These are phyloP conservation scores for Aspergillus sclerotioniger DNA, from an alignment of 495 filamentous ascomycete species.

Conservation along the genomic window DNA sequence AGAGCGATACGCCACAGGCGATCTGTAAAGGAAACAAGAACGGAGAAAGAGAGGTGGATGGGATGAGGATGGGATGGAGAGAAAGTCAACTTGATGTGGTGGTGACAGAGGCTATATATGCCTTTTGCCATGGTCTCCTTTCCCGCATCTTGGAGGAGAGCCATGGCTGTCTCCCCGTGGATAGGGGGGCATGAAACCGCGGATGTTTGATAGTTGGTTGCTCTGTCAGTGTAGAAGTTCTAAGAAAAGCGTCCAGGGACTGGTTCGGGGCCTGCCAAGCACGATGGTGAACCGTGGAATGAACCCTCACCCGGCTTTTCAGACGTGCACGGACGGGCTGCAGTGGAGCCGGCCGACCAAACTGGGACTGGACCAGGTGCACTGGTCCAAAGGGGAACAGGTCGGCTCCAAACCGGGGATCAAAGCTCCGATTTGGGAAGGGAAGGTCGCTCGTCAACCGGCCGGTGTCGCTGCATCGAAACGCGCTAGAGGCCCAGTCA, in stretches of 20 bases:
- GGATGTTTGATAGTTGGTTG: not conserved
- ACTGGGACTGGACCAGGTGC: not conserved
- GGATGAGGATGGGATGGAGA: not conserved
- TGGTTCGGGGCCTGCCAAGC: not conserved
- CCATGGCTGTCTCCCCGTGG: not conserved
- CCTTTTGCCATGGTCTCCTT: not conserved
- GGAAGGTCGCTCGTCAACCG: not conserved
- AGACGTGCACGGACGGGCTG: not conserved
- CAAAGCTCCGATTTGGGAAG: not conserved
- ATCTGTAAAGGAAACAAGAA: slow-evolving; percentile 1
- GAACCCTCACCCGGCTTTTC: not conserved
- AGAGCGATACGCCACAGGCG: not conserved
- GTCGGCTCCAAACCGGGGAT: not conserved
- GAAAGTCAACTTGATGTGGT: not conserved
- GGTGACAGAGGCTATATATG: not conserved
- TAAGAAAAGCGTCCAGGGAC: not conserved
- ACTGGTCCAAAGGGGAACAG: not conserved
- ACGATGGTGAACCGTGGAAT: not conserved
- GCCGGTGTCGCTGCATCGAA: not conserved
- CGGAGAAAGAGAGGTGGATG: not conserved
- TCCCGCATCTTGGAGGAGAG: not conserved
- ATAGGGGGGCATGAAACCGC: not conserved
- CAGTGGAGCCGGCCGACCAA: not conserved
- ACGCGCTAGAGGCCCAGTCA: not conserved
- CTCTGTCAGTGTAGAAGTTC: not conserved